Conservation (phyloP, 345 rosid species). For the Corchorus olitorius region DNA sequence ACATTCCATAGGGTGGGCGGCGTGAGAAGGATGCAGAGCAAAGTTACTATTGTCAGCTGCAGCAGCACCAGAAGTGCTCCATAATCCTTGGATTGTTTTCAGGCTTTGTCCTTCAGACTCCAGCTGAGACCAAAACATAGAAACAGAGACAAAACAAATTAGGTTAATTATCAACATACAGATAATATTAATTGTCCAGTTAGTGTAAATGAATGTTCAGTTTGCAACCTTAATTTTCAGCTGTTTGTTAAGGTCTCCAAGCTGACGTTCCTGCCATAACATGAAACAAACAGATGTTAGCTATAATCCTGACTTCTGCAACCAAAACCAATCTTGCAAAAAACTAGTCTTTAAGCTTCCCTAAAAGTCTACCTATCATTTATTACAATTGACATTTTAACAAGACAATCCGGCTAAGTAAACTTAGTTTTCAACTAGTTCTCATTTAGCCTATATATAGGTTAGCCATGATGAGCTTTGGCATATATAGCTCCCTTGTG, state of each 20-base stretch:
- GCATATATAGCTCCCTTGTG: too few relatives aligned
- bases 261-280: constrained; percentile 71
- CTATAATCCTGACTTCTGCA: not conserved
- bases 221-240: constrained; percentile 65
- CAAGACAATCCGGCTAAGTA: too few relatives aligned
- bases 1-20: constrained; percentile 46
- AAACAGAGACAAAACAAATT: not conserved
- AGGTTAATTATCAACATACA: not conserved
- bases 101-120: constrained; percentile 65
- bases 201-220: not conserved
- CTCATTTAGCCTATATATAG: too few relatives aligned
- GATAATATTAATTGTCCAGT: too few relatives aligned
- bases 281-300: constrained; percentile 7
- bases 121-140: constrained; percentile 39
- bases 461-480: too few relatives aligned
- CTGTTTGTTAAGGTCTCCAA: constrained; percentile 88
- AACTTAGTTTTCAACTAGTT: too few relatives aligned
- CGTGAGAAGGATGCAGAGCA: constrained; percentile 50
- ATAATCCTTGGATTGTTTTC: constrained; percentile 57
- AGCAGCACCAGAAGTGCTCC: constrained; percentile 40
- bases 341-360: not conserved
- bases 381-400: too few relatives aligned
- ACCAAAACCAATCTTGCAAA: not conserved
- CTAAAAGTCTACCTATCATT: too few relatives aligned
- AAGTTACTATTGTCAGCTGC: constrained; percentile 49